Evolutionary conservation across 345 rosid genomes (phyloP).

Genomic region (Ricinus communis): DNA sequence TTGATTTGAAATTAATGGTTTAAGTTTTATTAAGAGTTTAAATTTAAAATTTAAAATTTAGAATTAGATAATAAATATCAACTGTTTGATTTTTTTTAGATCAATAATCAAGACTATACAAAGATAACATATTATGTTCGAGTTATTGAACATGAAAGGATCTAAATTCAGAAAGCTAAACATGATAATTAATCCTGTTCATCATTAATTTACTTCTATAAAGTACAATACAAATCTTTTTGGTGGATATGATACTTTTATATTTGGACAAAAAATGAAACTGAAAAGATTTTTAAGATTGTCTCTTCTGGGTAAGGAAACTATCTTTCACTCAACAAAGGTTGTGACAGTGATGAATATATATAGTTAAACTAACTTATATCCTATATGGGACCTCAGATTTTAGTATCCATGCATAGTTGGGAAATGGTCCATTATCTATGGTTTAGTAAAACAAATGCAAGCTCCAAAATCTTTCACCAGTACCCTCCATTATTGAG

Average conservation of each 20-base stretch:
- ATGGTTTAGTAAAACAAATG: conserved; percentile 4
- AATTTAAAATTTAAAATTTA: too few relatives aligned
- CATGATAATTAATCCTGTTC: too few relatives aligned
- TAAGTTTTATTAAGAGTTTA: too few relatives aligned
- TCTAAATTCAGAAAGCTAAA: too few relatives aligned
- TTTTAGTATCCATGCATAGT: neutral
- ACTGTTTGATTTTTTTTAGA: too few relatives aligned
- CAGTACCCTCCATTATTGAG: too few relatives aligned
- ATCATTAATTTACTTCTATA: too few relatives aligned
- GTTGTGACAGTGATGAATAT: conserved; percentile 1
- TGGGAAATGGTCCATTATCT: conserved; percentile 1
- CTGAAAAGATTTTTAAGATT: neutral
- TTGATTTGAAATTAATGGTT: too few relatives aligned
- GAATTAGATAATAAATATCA: too few relatives aligned
- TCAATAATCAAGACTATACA: too few relatives aligned
- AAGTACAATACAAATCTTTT: neutral
- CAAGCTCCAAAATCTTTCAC: neutral
- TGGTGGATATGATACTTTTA: neutral
- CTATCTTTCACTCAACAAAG: conserved; percentile 6
- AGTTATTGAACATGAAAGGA: too few relatives aligned
- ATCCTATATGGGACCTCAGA: neutral
- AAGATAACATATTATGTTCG: too few relatives aligned
- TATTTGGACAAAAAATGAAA: neutral
- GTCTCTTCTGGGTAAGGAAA: neutral
- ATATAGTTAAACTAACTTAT: neutral